Evolutionary conservation across 257 asterid species (phyloP).

Genomic region (Nemophila menziesii): DNA sequence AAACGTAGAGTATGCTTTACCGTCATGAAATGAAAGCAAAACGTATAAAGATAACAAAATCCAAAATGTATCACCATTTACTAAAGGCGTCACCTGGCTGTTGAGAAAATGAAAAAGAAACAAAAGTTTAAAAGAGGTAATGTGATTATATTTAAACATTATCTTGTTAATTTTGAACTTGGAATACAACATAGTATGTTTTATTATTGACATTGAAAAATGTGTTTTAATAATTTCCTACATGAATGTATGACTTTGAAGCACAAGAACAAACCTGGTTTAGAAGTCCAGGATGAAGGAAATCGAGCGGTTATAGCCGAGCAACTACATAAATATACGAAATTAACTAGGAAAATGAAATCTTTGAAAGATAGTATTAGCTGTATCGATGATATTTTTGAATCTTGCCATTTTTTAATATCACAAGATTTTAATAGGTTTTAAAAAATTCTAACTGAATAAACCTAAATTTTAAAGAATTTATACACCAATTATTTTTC

Average conservation of each 20-base stretch:
- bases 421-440: too few relatives aligned
- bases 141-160: slow-evolving; percentile 34
- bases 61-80: slow-evolving; percentile 71
- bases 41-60: slow-evolving; percentile 74
- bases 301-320: slow-evolving; percentile 74
- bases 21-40: slow-evolving; percentile 75
- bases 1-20: slow-evolving; percentile 73
- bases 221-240: too few relatives aligned
- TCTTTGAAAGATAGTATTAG: slow-evolving; percentile 60
- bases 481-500: too few relatives aligned
- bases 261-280: slow-evolving; percentile 86
- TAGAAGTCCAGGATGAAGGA: slow-evolving; percentile 67
- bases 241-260: slow-evolving; percentile 88
- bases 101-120: slow-evolving; percentile 64
- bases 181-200: background rate
- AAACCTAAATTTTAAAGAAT: too few relatives aligned
- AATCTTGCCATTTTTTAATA: too few relatives aligned
- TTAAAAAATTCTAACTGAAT: too few relatives aligned
- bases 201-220: slow-evolving; percentile 1
- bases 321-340: slow-evolving; percentile 70
- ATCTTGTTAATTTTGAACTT: background rate
- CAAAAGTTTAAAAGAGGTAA: slow-evolving; percentile 73
- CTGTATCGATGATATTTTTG: slow-evolving; percentile 53
- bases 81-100: slow-evolving; percentile 76
- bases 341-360: slow-evolving; percentile 71